Evolutionary conservation across 805 yeast species (phyloP).

Genomic region (Yamadazyma philogaea): DNA sequence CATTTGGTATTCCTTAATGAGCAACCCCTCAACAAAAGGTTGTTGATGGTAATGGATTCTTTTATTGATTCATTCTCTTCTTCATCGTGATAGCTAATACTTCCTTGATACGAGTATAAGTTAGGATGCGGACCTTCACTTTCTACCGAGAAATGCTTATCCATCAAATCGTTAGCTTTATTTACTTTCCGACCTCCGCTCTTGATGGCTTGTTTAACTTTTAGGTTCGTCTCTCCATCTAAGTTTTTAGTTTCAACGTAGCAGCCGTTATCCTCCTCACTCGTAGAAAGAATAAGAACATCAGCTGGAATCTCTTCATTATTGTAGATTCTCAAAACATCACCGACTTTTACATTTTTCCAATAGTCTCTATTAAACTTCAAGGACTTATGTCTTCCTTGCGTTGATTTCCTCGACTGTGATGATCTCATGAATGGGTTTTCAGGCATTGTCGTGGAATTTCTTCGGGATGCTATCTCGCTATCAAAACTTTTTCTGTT

Average conservation of each 20-base stretch:
- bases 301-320: conserved; percentile 82
- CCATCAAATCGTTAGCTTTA: conserved; percentile 35
- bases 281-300: conserved; percentile 60
- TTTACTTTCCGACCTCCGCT: conserved; percentile 48
- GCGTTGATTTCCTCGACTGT: conserved; percentile 14
- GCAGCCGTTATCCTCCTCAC: conserved; percentile 67
- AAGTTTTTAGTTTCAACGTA: conserved; percentile 52
- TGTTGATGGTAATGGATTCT: conserved; percentile 69
- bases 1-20: conserved; percentile 77
- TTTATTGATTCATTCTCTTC: conserved; percentile 24
- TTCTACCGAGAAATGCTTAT: conserved; percentile 62
- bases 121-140: conserved; percentile 84
- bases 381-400: conserved; percentile 19
- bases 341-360: conserved; percentile 78
- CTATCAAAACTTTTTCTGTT: conserved; percentile 35
- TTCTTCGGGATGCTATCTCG: conserved; percentile 16
- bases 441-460: conserved; percentile 13
- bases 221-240: conserved; percentile 59
- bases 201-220: conserved; percentile 71
- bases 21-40: conserved; percentile 71
- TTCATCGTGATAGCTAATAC: conserved; percentile 31
- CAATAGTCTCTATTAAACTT: conserved; percentile 43
- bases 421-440: conserved; percentile 19
- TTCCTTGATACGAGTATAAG: conserved; percentile 74
- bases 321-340: conserved; percentile 60